Base-by-base conservation (phyloP, 768 basidiomycete species). In the Scleroderma citrinum region DNA sequence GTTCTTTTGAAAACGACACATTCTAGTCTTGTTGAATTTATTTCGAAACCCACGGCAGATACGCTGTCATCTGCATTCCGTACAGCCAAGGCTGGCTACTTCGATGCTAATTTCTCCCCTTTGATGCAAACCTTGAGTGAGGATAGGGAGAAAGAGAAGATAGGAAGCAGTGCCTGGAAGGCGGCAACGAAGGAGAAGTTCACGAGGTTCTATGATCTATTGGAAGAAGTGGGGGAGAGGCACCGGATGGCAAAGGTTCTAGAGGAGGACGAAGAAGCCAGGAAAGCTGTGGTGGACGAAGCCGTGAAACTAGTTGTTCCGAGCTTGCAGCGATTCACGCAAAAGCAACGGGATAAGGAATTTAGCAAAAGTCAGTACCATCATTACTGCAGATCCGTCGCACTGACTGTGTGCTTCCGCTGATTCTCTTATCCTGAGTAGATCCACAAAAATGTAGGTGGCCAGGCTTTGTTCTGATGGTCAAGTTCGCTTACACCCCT, bases 71-170 rank as follows among this genome's bases (percentile, higher is more conserved):
- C 82, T 5, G 81, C 78, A 51, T 87, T 82, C 69, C 81, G 88
- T 32, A 89, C 82, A 1, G 84, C 89, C 37, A 90, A 90, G 64
- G 86, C 88, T 8, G 83, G 74, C 4, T 92, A 92, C 65, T 89
- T 89, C 51, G 89, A 91, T 53, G 73, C 84, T 20, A 92, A 89
- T 66, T 90, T 86, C 63, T 81, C 83, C 7, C 83, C 86, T 11
- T 69, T 92, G 44, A 80, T 92, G 71, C 84, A 87, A 49, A 57
- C 76, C 17, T 66, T 80, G 47, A 66, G 73, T 66, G 61, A 78
- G 69, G 69, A 81, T 69, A 59, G 62, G 20, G 64, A 60, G 54
- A 69, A 53, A 55, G 76, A 76, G 57, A 77, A 78, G 57, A 69
- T 64, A 7, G 75, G 74, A 23, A 66, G 65, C n/a, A 66, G 60